Conservation (phyloP, 768 basidiomycete genomes). For the Paxillus rubicundulus region DNA sequence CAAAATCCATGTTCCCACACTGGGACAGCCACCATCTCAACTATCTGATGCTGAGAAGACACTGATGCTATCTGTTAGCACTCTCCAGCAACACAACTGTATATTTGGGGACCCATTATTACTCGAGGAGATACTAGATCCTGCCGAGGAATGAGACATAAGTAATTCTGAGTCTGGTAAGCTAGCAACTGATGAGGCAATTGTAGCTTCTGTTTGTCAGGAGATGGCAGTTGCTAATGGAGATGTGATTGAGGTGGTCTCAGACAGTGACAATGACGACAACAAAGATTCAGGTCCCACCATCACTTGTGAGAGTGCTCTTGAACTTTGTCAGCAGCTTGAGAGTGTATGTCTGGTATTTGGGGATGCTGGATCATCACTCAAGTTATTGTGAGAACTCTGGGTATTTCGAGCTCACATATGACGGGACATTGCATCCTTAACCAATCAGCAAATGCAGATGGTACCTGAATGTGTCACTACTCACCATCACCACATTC, state of each 20-base stretch:
- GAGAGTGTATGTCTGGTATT: no score
- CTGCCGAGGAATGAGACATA: conserved; percentile 9
- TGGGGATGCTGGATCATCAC: no score
- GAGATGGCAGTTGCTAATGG: background rate
- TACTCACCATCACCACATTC: no score
- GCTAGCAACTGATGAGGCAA: background rate
- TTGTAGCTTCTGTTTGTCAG: background rate
- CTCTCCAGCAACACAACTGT: conserved; percentile 8
- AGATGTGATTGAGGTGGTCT: no score
- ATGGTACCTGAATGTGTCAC: no score
- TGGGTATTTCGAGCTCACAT: background rate
- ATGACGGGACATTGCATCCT: no score
- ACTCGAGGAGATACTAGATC: no score
- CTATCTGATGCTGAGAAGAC: no score
- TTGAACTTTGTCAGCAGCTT: no score
- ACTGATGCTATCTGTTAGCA: conserved; percentile 7
- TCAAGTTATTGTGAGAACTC: background rate
- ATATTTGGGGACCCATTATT: conserved; percentile 8
- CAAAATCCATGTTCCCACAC: no score
- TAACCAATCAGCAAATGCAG: no score
- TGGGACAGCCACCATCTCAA: no score
- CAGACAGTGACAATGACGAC: background rate
- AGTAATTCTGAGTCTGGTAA: background rate
- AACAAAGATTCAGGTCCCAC: background rate
- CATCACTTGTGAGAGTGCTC: background rate